phyloP scores from a whole-genome alignment of 2,329 filamentous ascomycete species.

The Cercospora brassicicola region DNA sequence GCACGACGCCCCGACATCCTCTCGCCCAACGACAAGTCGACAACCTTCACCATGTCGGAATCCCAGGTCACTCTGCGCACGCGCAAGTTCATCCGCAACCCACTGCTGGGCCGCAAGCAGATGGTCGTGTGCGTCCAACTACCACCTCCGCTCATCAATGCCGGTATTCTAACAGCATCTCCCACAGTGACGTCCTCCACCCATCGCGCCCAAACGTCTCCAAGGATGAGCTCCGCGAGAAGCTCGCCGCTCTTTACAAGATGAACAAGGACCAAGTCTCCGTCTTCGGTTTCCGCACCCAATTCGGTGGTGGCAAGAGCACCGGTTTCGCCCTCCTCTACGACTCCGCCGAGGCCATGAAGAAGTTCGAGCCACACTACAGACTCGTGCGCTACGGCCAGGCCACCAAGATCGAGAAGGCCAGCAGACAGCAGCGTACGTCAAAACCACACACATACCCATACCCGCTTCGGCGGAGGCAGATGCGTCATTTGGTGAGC shows the following conservation, averaged over 20 bases:
- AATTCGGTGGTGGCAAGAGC: slow-evolving; percentile 99
- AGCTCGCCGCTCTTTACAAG: slow-evolving; percentile 97
- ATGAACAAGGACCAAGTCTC: slow-evolving; percentile 94
- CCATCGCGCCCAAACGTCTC: slow-evolving; percentile 97
- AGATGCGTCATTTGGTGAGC: slow-evolving; percentile 16
- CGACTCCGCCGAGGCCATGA: slow-evolving; percentile 96
- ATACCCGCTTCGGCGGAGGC: slow-evolving; percentile 13
- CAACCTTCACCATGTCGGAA: slow-evolving; percentile 75
- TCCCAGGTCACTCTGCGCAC: slow-evolving; percentile 67
- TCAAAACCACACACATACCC: slow-evolving; percentile 42
- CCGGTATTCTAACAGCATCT: slow-evolving; percentile 25
- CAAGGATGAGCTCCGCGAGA: slow-evolving; percentile 96
- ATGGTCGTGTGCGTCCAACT: slow-evolving; percentile 78
- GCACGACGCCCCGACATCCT: slow-evolving; percentile 10
- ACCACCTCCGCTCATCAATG: slow-evolving; percentile 1
- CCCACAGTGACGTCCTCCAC: slow-evolving; percentile 93
- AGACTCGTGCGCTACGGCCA: slow-evolving; percentile 90
- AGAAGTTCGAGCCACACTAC: slow-evolving; percentile 99
- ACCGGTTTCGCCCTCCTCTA: slow-evolving; percentile 98
- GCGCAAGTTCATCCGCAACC: slow-evolving; percentile 99
- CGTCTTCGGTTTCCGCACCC: slow-evolving; percentile 97
- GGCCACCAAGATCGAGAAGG: slow-evolving; percentile 93
- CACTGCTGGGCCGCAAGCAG: slow-evolving; percentile 97
- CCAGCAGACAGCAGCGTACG: slow-evolving; percentile 98
- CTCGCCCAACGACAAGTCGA: slow-evolving; percentile 12